These are phyloP conservation scores for Pyrenophora tritici-repentis DNA, from an alignment of 2,329 filamentous ascomycete genomes.

Conservation along the genomic window DNA sequence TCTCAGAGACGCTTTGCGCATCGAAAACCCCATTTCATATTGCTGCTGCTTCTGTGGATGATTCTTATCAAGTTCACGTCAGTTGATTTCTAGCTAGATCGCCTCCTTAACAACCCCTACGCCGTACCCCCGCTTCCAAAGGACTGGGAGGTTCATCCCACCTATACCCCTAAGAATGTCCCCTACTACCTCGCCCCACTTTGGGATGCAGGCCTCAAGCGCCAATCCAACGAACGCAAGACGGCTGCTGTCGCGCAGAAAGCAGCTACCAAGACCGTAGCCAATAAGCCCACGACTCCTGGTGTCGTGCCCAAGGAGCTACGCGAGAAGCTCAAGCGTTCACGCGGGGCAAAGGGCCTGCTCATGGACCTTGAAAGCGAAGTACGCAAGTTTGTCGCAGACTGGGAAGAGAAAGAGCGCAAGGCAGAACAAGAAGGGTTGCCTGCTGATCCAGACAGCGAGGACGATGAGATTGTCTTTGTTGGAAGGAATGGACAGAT, in stretches of 20 bases:
- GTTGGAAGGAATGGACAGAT: slow-evolving; percentile 71
- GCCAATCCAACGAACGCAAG: slow-evolving; percentile 51
- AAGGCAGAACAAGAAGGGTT: slow-evolving; percentile 54
- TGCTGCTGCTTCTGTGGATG: background rate
- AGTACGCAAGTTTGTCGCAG: slow-evolving; percentile 73
- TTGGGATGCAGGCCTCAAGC: slow-evolving; percentile 69
- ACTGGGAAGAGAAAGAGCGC: slow-evolving; percentile 62
- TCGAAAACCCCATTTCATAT: background rate
- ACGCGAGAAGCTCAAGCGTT: slow-evolving; percentile 77
- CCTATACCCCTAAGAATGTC: slow-evolving; percentile 75
- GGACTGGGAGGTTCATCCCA: slow-evolving; percentile 84
- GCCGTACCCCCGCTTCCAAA: slow-evolving; percentile 77
- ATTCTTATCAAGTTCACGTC: slow-evolving; percentile 1
- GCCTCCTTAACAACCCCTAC: slow-evolving; percentile 83
- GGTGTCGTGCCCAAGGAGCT: slow-evolving; percentile 76
- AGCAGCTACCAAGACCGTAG: slow-evolving; percentile 40
- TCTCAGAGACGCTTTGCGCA: slow-evolving; percentile 16
- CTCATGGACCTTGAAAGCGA: slow-evolving; percentile 85
- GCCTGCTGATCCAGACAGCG: slow-evolving; percentile 57
- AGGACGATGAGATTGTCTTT: slow-evolving; percentile 91
- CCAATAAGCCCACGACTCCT: slow-evolving; percentile 50
- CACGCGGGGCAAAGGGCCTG: slow-evolving; percentile 76
- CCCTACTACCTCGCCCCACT: slow-evolving; percentile 88
- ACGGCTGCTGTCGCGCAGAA: slow-evolving; percentile 43
- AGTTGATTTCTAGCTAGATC: slow-evolving; percentile 61